phyloP scores from a whole-genome alignment of 2,329 filamentous ascomycete species.

The Neoscytalidium dimidiatum region DNA sequence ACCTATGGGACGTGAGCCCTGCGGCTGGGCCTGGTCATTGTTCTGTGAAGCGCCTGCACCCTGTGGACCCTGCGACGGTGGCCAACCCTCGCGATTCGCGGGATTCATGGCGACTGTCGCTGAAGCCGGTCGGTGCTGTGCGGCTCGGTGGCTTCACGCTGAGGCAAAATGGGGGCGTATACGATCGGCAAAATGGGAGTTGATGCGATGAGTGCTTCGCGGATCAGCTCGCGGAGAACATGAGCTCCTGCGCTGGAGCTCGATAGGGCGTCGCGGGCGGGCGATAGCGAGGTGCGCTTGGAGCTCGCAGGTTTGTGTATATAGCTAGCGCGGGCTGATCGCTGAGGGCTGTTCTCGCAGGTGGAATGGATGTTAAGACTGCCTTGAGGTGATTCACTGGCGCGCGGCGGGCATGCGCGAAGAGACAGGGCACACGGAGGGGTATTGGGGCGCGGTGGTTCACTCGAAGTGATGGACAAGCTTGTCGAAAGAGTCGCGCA shows the following conservation, averaged over 20 bases:
- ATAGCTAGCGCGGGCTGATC: neutral
- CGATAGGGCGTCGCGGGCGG: neutral
- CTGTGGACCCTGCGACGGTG: conserved; percentile 46
- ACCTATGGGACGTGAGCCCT: conserved; percentile 36
- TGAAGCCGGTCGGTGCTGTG: conserved; percentile 3
- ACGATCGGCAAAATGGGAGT: conserved; percentile 5
- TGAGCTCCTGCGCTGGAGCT: conserved; percentile 13
- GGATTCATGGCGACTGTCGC: conserved; percentile 35
- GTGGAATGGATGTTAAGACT: neutral
- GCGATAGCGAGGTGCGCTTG: conserved; percentile 10
- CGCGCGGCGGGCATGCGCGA: conserved; percentile 4
- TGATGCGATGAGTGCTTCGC: neutral
- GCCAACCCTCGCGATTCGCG: conserved; percentile 44
- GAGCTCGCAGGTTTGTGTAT: conserved; percentile 16
- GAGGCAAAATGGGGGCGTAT: neutral
- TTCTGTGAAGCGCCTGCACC: conserved; percentile 51
- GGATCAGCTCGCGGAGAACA: conserved; percentile 13
- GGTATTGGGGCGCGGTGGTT: neutral
- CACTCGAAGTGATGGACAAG: conserved; percentile 5
- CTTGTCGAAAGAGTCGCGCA: conserved; percentile 21
- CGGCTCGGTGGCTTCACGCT: neutral
- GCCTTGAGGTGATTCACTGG: neutral
- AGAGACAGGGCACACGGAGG: neutral
- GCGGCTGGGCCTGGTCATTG: conserved; percentile 36
- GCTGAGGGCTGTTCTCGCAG: neutral